These are phyloP conservation scores for Tulasnella sp. DNA, from an alignment of 768 basidiomycete genomes.

Conservation along the genomic window DNA sequence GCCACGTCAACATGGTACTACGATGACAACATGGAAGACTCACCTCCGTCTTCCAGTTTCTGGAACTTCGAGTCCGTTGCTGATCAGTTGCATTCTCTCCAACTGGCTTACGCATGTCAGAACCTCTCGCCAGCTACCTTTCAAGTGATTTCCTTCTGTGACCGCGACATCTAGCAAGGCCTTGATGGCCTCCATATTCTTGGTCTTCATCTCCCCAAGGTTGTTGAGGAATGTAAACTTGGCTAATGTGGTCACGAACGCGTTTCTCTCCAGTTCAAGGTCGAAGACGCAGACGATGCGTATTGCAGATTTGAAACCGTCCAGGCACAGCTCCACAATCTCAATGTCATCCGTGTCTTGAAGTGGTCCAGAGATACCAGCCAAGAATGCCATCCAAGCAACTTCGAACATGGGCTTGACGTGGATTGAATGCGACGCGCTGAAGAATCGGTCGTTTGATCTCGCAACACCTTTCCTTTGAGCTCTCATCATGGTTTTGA, in stretches of 20 bases:
- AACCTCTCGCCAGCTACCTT: slow-evolving; percentile 93
- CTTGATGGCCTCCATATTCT: slow-evolving; percentile 99
- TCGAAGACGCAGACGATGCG: slow-evolving; percentile 95
- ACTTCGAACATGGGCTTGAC: slow-evolving; percentile 99
- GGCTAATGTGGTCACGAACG: slow-evolving; percentile 88
- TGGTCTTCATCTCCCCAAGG: slow-evolving; percentile 95
- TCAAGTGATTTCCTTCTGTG: slow-evolving; percentile 91
- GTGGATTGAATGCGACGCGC: slow-evolving; percentile 91
- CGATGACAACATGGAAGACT: slow-evolving; percentile 21
- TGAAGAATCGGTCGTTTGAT: slow-evolving; percentile 79
- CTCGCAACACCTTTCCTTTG: slow-evolving; percentile 74
- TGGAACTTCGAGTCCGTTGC: slow-evolving; percentile 72
- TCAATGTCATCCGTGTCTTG: slow-evolving; percentile 94
- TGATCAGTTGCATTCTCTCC: slow-evolving; percentile 96
- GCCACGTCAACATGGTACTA: slow-evolving; percentile 13
- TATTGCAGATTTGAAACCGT: slow-evolving; percentile 96
- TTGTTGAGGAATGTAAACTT: slow-evolving; percentile 99
- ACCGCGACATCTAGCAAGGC: slow-evolving; percentile 86
- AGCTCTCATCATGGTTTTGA: slow-evolving; percentile 81
- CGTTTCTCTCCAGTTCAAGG: slow-evolving; percentile 93
- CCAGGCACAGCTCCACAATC: slow-evolving; percentile 78
- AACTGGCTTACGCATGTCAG: slow-evolving; percentile 94
- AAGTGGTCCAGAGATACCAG: slow-evolving; percentile 84
- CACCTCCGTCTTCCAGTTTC: slow-evolving; percentile 74
- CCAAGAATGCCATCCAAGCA: slow-evolving; percentile 96